These are phyloP conservation scores for Luffa acutangula DNA, from an alignment of 306 rosid species.

Conservation along the genomic window DNA sequence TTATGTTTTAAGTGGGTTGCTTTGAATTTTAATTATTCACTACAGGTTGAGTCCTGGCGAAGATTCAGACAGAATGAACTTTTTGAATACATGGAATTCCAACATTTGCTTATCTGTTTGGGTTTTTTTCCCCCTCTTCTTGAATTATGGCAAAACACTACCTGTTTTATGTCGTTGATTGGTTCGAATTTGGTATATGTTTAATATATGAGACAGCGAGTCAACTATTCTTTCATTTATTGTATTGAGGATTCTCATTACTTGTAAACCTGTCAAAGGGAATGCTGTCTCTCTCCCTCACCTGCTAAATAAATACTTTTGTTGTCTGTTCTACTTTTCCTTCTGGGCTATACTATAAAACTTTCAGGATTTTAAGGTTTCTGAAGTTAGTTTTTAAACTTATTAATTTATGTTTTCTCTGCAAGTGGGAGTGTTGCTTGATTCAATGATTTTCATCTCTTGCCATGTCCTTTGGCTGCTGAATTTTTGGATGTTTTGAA, in stretches of 20 bases:
- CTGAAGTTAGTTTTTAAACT: not conserved
- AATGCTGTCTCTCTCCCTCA: conserved; percentile 15
- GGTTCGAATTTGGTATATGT: conserved; percentile 14
- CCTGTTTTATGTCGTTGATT: conserved; percentile 22
- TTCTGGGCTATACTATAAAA: not conserved
- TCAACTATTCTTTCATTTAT: conserved; percentile 28
- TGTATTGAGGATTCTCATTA: conserved; percentile 28
- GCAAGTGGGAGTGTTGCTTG: not conserved
- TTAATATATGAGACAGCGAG: conserved; percentile 18
- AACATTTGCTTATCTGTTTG: conserved; percentile 21
- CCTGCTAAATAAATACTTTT: conserved; percentile 20
- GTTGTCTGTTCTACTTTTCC: conserved; percentile 3
- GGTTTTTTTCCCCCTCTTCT: conserved; percentile 28
- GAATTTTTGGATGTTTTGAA: not conserved
- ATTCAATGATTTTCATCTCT: not conserved
- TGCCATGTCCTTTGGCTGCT: not conserved
- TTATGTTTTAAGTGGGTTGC: conserved; percentile 1
- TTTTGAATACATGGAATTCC: conserved; percentile 12
- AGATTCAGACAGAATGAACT: conserved; percentile 41
- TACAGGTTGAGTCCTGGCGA: conserved; percentile 32
- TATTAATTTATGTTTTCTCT: not conserved
- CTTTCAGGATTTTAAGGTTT: not conserved
- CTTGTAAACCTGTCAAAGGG: conserved; percentile 23
- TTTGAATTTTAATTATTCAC: conserved; percentile 17
- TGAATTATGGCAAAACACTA: conserved; percentile 32